Evolutionary conservation across 2,329 filamentous ascomycete genomes (phyloP).

Genomic region (Clarireedia homoeocarpa): DNA sequence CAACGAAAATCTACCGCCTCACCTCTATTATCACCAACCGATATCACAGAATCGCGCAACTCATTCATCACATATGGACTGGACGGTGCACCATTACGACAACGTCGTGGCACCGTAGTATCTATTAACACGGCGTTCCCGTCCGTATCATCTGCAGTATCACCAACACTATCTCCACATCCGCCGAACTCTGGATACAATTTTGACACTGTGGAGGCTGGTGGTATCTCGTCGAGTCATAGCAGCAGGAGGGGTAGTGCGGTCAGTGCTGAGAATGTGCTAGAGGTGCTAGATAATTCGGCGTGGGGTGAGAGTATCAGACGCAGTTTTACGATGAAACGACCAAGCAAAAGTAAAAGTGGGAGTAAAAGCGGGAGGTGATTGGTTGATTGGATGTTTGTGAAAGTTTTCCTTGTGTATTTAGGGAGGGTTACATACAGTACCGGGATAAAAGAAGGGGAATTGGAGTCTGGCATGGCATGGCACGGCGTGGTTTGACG

Average conservation of each 20-base stretch:
- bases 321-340: slow-evolving; percentile 68
- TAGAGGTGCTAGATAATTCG: slow-evolving; percentile 80
- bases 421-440: too few species aligned
- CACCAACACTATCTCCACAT: slow-evolving; percentile 22
- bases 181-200: slow-evolving; percentile 29
- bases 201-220: slow-evolving; percentile 18
- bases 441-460: too few species aligned
- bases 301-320: slow-evolving; percentile 91
- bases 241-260: slow-evolving; percentile 58
- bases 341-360: slow-evolving; percentile 26
- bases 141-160: slow-evolving; percentile 14
- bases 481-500: too few species aligned
- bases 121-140: slow-evolving; percentile 9
- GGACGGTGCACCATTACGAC: slow-evolving; percentile 19
- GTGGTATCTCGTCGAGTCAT: slow-evolving; percentile 24
- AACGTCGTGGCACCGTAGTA: slow-evolving; percentile 17
- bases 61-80: slow-evolving; percentile 27
- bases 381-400: not conserved
- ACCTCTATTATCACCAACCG: slow-evolving; percentile 22
- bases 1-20: slow-evolving; percentile 14
- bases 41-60: slow-evolving; percentile 18
- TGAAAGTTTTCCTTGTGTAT: not conserved
- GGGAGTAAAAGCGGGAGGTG: not conserved
- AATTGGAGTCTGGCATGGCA: too few species aligned
- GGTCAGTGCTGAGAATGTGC: slow-evolving; percentile 68